Percentiles rank a stretch among this genome's conserved stretches.
phyloP scores from a whole-genome alignment of 129 eudicot genomes.

The Pulicaria dysenterica region DNA sequence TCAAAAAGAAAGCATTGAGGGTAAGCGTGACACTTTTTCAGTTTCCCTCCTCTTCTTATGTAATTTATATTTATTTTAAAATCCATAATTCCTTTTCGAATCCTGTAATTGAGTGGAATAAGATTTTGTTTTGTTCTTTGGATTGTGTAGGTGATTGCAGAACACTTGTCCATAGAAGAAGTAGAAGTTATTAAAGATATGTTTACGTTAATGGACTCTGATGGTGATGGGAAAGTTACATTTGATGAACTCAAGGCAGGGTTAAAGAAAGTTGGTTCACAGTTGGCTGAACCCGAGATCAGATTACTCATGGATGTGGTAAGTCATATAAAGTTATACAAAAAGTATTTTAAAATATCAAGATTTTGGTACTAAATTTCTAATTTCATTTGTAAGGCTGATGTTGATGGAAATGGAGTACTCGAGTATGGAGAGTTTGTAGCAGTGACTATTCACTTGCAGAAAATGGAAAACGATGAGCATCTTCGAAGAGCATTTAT shows the following conservation, averaged over 20 bases:
- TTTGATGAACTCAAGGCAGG: conserved; percentile 84
- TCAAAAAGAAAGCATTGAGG: conserved; percentile 91
- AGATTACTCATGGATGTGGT: conserved; percentile 98
- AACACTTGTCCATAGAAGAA: conserved; percentile 88
- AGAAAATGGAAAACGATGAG: conserved; percentile 92
- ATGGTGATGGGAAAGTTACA: conserved; percentile 87
- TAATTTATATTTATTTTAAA: background rate
- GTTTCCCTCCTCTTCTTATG: background rate
- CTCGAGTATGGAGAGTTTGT: conserved; percentile 98
- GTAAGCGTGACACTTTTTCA: conserved; percentile 46
- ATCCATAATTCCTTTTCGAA: background rate
- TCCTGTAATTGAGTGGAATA: background rate
- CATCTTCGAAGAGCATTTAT: conserved; percentile 86
- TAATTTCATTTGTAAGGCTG: conserved; percentile 59
- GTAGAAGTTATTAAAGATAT: conserved; percentile 89
- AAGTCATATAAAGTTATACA: conserved; percentile 8
- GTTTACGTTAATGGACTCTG: conserved; percentile 92
- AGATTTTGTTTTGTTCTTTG: conserved; percentile 10
- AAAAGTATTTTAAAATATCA: background rate
- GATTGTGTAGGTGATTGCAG: conserved; percentile 83
- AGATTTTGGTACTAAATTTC: conserved; percentile 17
- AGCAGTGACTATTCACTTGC: conserved; percentile 92
- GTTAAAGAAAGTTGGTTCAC: conserved; percentile 92
- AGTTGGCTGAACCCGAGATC: conserved; percentile 94
- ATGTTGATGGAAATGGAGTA: conserved; percentile 94